Base-by-base conservation (phyloP, 495 filamentous ascomycete species). In the Aspergillus nidulans region DNA sequence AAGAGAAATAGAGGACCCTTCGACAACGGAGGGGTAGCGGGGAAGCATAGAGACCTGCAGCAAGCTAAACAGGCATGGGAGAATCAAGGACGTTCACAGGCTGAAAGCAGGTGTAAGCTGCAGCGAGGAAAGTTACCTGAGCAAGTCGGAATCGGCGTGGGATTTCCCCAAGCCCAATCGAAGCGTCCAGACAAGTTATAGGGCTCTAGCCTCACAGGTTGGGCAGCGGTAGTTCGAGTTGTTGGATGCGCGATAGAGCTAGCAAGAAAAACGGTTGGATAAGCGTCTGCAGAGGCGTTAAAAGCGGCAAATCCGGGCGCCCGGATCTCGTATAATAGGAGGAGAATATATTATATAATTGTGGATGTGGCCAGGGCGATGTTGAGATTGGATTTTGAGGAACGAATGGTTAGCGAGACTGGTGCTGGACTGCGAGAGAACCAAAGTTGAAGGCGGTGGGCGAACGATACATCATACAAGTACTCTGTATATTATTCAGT, bases 171-270 rank as follows among this genome's bases (percentile, higher is more conserved):
- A 57, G 51, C 55, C 67, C 65, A 66, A 72, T 68, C 32, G 53
- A 60, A 49, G 43, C 52, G 43, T 38, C 25, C 20, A 42, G 45
- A 41, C 52, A 51, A 19, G 52, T 57, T 49, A 55, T 60, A 61
- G 52, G 53, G 58, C 57, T 69, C 60, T 65, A 74, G 73, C 73
- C 73, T 76, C 73, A 76, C 70, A 46, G 50, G 63, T 76, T 74
- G 68, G 73, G 73, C 71, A 70, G 68, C 65, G 59, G 62, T 36
- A 21, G 40, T 42, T 59, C 56, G 39, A 53, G 50, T 52, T 26
- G 45, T 13, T 52, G 50, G 13, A 56, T 57, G 32, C 53, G 47
- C 53, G 46, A 57, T 18, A 38, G 51, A 55, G 36, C 15, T 39
- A 39, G 13, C 13, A 18, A n/a, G 3, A 18, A 18, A 12, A 18